Evolutionary conservation across 1,284 basidiomycete species (phyloP), one percentile per base, ranked within the genome.

Genomic region (Hymenochaete sp.): DNA sequence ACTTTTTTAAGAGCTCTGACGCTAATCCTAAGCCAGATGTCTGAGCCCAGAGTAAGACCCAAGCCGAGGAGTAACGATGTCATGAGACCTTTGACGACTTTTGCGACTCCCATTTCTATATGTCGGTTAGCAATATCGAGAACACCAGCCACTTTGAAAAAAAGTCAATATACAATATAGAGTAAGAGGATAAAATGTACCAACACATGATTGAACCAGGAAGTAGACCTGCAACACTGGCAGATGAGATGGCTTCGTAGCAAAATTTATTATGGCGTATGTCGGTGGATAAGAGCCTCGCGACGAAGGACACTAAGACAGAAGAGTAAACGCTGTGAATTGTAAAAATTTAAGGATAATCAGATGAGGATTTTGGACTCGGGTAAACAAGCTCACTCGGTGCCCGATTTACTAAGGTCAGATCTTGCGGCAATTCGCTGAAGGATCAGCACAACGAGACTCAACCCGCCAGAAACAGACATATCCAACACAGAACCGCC

Each of bases 401-500:
- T 92, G 37, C 93, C 86, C 56, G 88, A 89, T 25, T 84, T 82
- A 59, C 89, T 91, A 59, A 89, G 67, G 0, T 80, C 70, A 56
- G 80, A 86, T 58, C 82, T 84, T 21, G 75, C 68, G 8, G 81
- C 83, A 3, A 84, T 77, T 55, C 89, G 84, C 53, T 92, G 70
- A 55, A 75, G 70, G 39, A 74, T 73, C 37, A 91, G 62, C 40
- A 82, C 57, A 42, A 78, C 73, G 0, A 83, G 83, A 25, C 80
- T 75, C 11, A 51, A 31, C 6, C 62, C 53, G 8, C 85, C 89
- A 11, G 86, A 72, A 11, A 90, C 68, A 72, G 82, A 81, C 73
- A 88, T 82, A 60, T 93, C 90, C 42, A 87, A 50, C 55, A 91
- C 77, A 14, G 84, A 86, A 1, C 89, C 90, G 6, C 85, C 86